Conservation (phyloP, 2,329 filamentous ascomycete genomes). For the Xylariaceae sp. region DNA sequence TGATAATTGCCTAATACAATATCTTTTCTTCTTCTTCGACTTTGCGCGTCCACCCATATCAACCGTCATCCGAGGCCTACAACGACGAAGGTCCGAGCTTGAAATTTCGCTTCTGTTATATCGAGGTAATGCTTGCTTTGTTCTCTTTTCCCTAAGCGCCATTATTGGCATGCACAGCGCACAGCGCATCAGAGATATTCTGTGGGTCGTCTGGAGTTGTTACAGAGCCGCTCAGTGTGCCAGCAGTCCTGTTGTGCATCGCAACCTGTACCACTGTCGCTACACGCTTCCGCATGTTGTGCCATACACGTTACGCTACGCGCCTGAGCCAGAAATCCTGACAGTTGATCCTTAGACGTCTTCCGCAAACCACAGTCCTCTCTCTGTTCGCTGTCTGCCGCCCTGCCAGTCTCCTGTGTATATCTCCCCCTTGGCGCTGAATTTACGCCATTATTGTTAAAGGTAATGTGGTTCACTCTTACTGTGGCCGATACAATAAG, state of each 20-base stretch:
- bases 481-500: too few relatives aligned
- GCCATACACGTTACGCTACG: background rate
- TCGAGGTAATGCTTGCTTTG: constrained; percentile 9
- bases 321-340: constrained; percentile 2
- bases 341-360: background rate
- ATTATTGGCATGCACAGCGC: too few relatives aligned
- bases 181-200: too few relatives aligned
- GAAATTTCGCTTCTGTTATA: constrained; percentile 2
- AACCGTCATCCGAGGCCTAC: constrained; percentile 10
- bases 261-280: constrained; percentile 3
- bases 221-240: too few relatives aligned
- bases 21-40: constrained; percentile 5
- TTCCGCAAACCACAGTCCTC: constrained; percentile 4
- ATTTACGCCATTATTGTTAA: background rate
- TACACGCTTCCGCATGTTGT: background rate
- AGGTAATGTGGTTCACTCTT: too few relatives aligned
- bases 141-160: too few relatives aligned
- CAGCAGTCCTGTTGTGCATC: too few relatives aligned
- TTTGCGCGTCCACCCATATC: constrained; percentile 1
- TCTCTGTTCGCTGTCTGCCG: constrained; percentile 2
- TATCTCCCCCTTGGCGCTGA: background rate
- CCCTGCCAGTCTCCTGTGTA: constrained; percentile 2
- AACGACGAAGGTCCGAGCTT: background rate
- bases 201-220: too few relatives aligned
- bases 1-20: constrained; percentile 10